A percentile compares a stretch with the other conserved stretches of the same genome.
phyloP scores from a whole-genome alignment of 371 early-diverging fungal species.

The Lichtheimia ornata region DNA sequence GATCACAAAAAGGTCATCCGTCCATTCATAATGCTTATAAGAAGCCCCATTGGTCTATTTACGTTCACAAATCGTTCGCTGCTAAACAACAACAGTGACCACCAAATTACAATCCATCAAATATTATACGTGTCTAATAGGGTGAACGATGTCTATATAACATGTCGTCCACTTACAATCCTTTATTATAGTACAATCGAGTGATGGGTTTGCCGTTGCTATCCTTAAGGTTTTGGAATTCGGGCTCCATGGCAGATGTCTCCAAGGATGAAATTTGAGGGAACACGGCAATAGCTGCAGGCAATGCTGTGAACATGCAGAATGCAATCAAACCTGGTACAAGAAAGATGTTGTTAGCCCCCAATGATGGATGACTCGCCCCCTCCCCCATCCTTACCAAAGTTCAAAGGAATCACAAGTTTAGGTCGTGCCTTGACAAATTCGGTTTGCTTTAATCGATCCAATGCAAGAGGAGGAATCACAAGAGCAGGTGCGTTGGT shows the following conservation, averaged over 20 bases:
- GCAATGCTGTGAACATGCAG: constrained; percentile 75
- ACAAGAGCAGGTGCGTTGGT: constrained; percentile 75
- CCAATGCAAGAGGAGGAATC: constrained; percentile 70
- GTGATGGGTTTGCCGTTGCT: constrained; percentile 56
- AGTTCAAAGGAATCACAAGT: constrained; percentile 60
- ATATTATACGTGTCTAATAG: no score
- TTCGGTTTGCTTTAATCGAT: constrained; percentile 59
- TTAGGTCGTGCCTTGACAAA: constrained; percentile 60
- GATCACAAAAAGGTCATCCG: no score
- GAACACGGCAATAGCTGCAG: constrained; percentile 80
- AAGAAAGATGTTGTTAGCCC: constrained; percentile 2
- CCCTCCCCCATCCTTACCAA: constrained; percentile 37
- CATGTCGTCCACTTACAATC: constrained; percentile 39
- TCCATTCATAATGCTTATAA: no score
- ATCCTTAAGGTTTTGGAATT: constrained; percentile 54
- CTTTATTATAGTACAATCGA: constrained; percentile 72
- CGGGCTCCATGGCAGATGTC: constrained; percentile 45
- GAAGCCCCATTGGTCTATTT: no score
- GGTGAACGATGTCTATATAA: no score
- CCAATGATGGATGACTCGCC: neutral
- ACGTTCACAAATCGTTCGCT: no score
- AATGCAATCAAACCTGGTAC: constrained; percentile 57
- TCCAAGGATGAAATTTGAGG: constrained; percentile 66
- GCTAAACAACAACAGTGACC: no score
- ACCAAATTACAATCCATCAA: no score